Base-by-base conservation (phyloP, 2,329 filamentous ascomycete species). In the Fusarium clavum region DNA sequence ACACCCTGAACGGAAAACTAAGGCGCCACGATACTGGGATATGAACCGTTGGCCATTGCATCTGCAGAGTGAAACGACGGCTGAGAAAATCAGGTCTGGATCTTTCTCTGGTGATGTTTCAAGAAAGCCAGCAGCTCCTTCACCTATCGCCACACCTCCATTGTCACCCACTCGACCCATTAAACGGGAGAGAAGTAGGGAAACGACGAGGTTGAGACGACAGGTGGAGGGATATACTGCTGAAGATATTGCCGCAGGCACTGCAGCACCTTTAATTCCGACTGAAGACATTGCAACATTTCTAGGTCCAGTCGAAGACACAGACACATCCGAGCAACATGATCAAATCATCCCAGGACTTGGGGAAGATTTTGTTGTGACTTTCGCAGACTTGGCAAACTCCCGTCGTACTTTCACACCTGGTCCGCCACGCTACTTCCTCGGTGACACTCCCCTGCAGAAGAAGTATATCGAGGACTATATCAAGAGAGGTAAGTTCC, bases 21-120 rank as follows among this genome's bases (percentile, higher is more conserved):
- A 48, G 10, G 69, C 49, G 51, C 70, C 54, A 47, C 67, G 72
- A 8, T 87, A 80, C 73, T 87, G 85, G 76, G 75, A 77, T 66
- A 74, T 87, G 46, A 78, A 83, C 71, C 80, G 84, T 41, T 88
- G 85, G 85, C 85, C 85, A 38, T 45, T 82, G 22, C 71, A 81
- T 27, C 72, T 82, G 55, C 82, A 85, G 68, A 75, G 14, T 53
- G 68, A 20, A 79, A 84, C 57, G 38, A 56, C 22, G 47, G 29
- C 18, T 56, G 62, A 20, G 64, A 67, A 3, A 48, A 45, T 65
- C 20, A 49, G 43, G 20, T 44, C 48, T 20, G 47, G 53, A 12
- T 10, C 9, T 6, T 57, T 57, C n/a, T 25, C 34, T 16, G 27
- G 12, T 12, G 13, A 8, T 22, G 2, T 18, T 40, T 18, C 24